Base-by-base conservation (phyloP, 108 stramenopile genomes). In the Stephanodiscus triporus region DNA sequence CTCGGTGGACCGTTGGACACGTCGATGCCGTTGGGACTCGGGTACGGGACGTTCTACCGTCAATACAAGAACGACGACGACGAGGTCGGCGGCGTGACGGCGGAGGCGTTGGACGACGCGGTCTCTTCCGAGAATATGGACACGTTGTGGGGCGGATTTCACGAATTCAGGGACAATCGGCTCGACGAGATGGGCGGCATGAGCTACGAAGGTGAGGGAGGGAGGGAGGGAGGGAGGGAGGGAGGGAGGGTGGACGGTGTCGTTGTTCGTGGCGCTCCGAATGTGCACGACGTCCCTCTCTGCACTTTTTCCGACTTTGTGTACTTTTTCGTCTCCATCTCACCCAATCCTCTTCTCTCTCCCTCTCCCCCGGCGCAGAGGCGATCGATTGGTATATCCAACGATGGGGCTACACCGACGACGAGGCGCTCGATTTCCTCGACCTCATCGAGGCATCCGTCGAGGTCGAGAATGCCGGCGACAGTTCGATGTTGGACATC, bases 381-480 rank as follows among this genome's bases (percentile, higher is more conserved):
- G 60, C 60, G 5, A 61, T 61, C 9, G 60, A 61, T 20, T 22
- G 37, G 37, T 61, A 61, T 40, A 61, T 61, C 37, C n/a, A 40
- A 23, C 34, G 30, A 43, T 61, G n/a, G n/a, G 20, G 36, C 0
- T 61, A n/a, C 36, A 38, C 34, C 37, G 60, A 61, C n/a, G 60
- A 61, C 37, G 60, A 43, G 37, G 37, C 14, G 0, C n/a, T 61
- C 60, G 38, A 61, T 22, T 61, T 61, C 37, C 36, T 61, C 29
- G 37, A 61, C 22, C 14, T 19, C 36, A 61, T 61, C 13, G 37
- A 40, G 37, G 38, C 29, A 20, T 23, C 36, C 29, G 22, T 36
- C 14, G 60, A 36, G 37, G 5, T 36, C 36, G 60, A 61, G 37
- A 42, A 61, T 3, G 30, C 60, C 36, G 60, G 32, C 19, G 60